Conservation (phyloP, 1,284 basidiomycete species). For the Pyrrhoderma lamaoense region DNA sequence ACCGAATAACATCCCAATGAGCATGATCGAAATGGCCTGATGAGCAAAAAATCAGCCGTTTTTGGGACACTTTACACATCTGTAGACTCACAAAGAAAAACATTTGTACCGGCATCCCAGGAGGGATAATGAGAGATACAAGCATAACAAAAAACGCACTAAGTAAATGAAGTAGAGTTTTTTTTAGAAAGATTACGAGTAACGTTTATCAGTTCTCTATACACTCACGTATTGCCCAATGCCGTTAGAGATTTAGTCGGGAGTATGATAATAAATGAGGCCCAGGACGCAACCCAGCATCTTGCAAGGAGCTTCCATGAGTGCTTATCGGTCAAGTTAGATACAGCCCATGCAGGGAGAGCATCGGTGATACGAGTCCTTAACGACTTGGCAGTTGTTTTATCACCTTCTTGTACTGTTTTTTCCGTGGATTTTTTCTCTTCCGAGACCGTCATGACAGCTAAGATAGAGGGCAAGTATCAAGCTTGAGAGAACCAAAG, state of each 20-base stretch:
- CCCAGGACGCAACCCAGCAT: slow-evolving; percentile 27
- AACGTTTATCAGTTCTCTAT: background rate
- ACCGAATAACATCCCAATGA: slow-evolving; percentile 56
- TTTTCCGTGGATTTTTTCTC: background rate
- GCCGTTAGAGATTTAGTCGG: slow-evolving; percentile 22
- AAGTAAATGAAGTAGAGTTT: background rate
- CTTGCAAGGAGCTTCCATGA: slow-evolving; percentile 24
- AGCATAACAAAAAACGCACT: slow-evolving; percentile 32
- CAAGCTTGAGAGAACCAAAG: too few species aligned
- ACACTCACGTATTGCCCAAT: slow-evolving; percentile 26
- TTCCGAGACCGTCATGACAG: too few species aligned
- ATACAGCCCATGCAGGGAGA: slow-evolving; percentile 24
- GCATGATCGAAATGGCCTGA: slow-evolving; percentile 42
- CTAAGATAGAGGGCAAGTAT: too few species aligned
- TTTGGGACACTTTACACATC: too few species aligned
- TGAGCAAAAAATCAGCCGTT: too few species aligned
- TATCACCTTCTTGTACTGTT: background rate
- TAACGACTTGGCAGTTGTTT: background rate
- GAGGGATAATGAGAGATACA: slow-evolving; percentile 30
- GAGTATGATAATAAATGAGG: slow-evolving; percentile 24
- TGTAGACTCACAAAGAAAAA: slow-evolving; percentile 33
- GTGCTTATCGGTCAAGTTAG: slow-evolving; percentile 20
- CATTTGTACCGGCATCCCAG: slow-evolving; percentile 32
- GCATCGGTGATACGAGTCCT: slow-evolving; percentile 15
- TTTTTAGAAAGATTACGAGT: too few species aligned